These are phyloP conservation scores for Papiliotrema fonsecae DNA, from an alignment of 1,284 basidiomycete genomes.

Conservation along the genomic window DNA sequence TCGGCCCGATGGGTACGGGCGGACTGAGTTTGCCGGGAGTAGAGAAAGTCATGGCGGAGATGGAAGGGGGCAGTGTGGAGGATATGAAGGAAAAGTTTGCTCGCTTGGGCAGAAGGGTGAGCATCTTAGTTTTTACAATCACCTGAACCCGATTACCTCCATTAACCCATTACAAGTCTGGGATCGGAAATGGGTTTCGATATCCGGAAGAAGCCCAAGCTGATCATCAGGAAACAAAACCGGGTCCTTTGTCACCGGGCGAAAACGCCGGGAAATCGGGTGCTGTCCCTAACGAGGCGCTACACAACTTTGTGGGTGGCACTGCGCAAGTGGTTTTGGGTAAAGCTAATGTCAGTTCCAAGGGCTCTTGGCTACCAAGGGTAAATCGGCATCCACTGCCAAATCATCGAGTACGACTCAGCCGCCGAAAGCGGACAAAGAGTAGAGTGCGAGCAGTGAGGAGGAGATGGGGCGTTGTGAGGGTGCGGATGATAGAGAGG, in stretches of 20 bases:
- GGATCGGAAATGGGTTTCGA: too few relatives aligned
- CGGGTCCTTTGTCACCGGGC: slow-evolving; percentile 23
- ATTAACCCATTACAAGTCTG: too few relatives aligned
- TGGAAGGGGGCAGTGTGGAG: slow-evolving; percentile 59
- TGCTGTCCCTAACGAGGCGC: slow-evolving; percentile 40
- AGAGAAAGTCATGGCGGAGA: slow-evolving; percentile 74
- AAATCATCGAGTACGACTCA: slow-evolving; percentile 1
- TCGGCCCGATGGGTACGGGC: slow-evolving; percentile 79
- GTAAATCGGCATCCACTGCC: slow-evolving; percentile 6
- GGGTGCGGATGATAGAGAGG: too few relatives aligned
- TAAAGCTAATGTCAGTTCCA: slow-evolving; percentile 31
- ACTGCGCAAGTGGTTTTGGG: background rate
- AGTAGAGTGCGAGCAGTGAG: background rate
- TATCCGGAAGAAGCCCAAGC: background rate
- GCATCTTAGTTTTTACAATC: background rate
- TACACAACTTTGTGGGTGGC: slow-evolving; percentile 46
- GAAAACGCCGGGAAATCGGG: slow-evolving; percentile 6
- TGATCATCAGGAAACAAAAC: slow-evolving; percentile 9
- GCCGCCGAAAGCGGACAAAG: background rate
- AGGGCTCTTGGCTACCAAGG: slow-evolving; percentile 35
- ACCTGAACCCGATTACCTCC: too few relatives aligned
- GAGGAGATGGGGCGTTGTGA: too few relatives aligned
- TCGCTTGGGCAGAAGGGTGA: slow-evolving; percentile 31
- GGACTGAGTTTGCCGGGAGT: slow-evolving; percentile 75
- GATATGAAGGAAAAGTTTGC: slow-evolving; percentile 42